These are phyloP conservation scores for Astrocystis sublimbata DNA, from an alignment of 495 filamentous ascomycete species.

Conservation along the genomic window DNA sequence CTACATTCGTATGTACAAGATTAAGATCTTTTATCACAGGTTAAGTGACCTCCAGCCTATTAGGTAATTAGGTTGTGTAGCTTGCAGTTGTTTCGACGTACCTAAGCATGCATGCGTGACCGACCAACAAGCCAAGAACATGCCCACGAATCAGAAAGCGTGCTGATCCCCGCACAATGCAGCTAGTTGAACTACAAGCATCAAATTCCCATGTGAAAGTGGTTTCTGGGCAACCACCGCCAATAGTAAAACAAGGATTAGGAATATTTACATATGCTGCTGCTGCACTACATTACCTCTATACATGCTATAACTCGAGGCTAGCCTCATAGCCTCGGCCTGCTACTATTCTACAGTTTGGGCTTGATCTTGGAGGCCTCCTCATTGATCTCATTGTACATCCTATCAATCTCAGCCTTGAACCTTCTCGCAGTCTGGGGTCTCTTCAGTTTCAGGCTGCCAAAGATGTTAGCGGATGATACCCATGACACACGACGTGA, in stretches of 20 bases:
- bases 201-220: background rate
- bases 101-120: background rate
- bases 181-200: background rate
- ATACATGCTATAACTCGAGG: background rate
- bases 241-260: background rate
- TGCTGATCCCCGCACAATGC: background rate
- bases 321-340: background rate
- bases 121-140: no score
- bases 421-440: conserved; percentile 81
- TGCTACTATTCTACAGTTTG: conserved; percentile 39
- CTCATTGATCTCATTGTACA: conserved; percentile 70
- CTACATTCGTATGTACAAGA: no score
- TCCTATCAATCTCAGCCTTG: conserved; percentile 69
- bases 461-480: conserved; percentile 36
- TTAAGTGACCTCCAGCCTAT: no score
- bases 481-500: background rate
- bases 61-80: no score
- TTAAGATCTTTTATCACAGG: no score
- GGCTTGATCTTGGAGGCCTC: conserved; percentile 35
- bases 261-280: background rate
- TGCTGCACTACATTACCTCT: background rate
- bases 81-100: no score
- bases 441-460: conserved; percentile 90
- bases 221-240: no score
- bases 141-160: background rate